Evolutionary conservation across 2,329 filamentous ascomycete genomes (phyloP).

Genomic region (Botrytis fragariae): DNA sequence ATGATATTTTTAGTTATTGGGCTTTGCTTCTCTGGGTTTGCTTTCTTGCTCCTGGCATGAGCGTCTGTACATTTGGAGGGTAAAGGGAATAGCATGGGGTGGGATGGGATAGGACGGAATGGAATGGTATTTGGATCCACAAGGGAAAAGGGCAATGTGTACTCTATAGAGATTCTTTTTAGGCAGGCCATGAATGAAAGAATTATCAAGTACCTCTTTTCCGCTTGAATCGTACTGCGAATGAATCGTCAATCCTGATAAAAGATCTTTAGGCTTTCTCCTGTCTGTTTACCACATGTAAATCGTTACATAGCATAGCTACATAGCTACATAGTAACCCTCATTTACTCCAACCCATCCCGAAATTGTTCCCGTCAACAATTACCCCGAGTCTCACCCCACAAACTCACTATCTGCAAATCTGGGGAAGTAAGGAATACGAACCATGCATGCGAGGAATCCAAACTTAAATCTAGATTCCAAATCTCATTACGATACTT

Average conservation of each 20-base stretch:
- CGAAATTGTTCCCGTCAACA: background rate
- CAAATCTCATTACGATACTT: constrained; percentile 6
- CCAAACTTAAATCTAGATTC: background rate
- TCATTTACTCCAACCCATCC: background rate
- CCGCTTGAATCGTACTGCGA: background rate
- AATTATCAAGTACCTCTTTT: background rate
- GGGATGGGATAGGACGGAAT: background rate
- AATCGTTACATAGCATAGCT: background rate
- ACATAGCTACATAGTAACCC: background rate
- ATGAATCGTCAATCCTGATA: background rate
- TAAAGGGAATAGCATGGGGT: background rate
- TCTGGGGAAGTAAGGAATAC: constrained; percentile 15
- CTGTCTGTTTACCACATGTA: background rate
- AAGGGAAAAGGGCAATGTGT: background rate
- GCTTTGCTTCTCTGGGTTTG: constrained; percentile 10
- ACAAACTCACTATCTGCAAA: background rate
- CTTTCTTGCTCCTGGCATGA: constrained; percentile 10
- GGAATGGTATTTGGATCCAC: background rate
- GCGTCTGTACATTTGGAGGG: constrained; percentile 6
- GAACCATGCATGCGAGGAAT: constrained; percentile 1
- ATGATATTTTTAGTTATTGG: constrained; percentile 7
- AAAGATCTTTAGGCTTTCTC: background rate
- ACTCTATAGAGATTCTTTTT: constrained; percentile 4
- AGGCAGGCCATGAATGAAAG: constrained; percentile 7
- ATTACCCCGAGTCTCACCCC: background rate